Percentiles rank a stretch among this genome's conserved stretches.
phyloP scores from a whole-genome alignment of 2,329 filamentous ascomycete genomes.

The Colletotrichum tofieldiae region DNA sequence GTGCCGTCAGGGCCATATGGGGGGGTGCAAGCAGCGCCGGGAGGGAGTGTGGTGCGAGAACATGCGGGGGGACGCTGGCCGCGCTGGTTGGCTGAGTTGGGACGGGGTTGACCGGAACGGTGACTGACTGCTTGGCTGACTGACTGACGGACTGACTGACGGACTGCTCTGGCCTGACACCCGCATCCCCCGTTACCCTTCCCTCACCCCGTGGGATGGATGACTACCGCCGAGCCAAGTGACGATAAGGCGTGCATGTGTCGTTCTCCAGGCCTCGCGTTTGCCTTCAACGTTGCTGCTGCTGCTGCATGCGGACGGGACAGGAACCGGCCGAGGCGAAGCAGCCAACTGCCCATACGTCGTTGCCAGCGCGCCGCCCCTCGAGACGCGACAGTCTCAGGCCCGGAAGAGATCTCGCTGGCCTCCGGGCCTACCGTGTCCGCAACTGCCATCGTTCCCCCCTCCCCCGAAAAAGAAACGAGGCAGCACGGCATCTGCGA shows the following conservation, averaged over 20 bases:
- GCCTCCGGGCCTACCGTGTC: neutral
- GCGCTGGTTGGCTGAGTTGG: neutral
- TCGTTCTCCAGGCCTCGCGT: neutral
- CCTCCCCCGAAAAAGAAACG: neutral
- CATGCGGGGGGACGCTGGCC: neutral
- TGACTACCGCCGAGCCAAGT: neutral
- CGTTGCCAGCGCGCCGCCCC: too few species aligned
- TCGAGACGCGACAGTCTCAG: neutral
- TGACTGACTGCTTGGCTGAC: neutral
- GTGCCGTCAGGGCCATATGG: neutral
- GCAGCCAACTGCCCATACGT: neutral
- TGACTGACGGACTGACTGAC: neutral
- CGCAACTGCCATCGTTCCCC: neutral
- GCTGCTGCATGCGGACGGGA: neutral
- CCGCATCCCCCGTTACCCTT: neutral
- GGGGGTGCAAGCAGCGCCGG: neutral
- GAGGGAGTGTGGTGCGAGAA: neutral
- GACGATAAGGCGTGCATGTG: neutral
- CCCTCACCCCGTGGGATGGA: neutral
- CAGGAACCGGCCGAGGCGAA: neutral
- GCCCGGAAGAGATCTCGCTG: neutral
- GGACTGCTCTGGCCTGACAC: neutral
- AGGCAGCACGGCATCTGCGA: conserved; percentile 15
- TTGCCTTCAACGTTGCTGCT: neutral
- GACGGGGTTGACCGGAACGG: neutral